Evolutionary conservation across 2,329 filamentous ascomycete genomes (phyloP).

Genomic region (Colletotrichum plurivorum): DNA sequence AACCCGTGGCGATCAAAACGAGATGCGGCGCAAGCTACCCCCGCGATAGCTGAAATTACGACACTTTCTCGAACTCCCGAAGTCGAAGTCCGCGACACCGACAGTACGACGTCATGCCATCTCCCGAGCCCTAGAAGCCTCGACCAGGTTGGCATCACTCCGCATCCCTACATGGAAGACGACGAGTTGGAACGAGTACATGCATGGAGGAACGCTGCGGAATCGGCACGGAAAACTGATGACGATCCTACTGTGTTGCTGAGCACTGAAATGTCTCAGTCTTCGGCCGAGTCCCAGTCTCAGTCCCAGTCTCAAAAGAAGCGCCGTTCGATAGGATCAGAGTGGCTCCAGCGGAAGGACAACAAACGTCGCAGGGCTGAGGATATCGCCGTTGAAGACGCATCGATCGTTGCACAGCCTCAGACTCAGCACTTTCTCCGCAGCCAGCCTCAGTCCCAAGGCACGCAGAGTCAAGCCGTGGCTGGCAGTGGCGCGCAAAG

Average conservation of each 20-base stretch:
- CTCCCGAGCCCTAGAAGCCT: conserved; percentile 59
- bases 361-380: conserved; percentile 46
- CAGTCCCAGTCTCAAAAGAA: conserved; percentile 43
- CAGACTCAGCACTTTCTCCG: neutral
- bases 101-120: conserved; percentile 49
- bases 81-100: conserved; percentile 7
- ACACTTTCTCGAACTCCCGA: neutral
- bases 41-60: conserved; percentile 16
- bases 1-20: conserved; percentile 65
- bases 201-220: conserved; percentile 48
- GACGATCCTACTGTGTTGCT: conserved; percentile 42
- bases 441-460: neutral
- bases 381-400: conserved; percentile 1
- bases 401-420: conserved; percentile 5
- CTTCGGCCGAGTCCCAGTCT: conserved; percentile 14
- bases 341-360: conserved; percentile 51
- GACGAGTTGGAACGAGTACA: conserved; percentile 51
- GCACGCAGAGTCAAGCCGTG: neutral
- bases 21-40: conserved; percentile 25
- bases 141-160: conserved; percentile 49
- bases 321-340: conserved; percentile 45
- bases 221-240: conserved; percentile 27
- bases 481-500: neutral
- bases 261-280: conserved; percentile 37
- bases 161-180: conserved; percentile 49